A percentile compares a stretch with the other conserved stretches of the same genome.
These are phyloP conservation scores for Takashimella tepidaria DNA, from an alignment of 1,284 basidiomycete species.

Conservation along the genomic window DNA sequence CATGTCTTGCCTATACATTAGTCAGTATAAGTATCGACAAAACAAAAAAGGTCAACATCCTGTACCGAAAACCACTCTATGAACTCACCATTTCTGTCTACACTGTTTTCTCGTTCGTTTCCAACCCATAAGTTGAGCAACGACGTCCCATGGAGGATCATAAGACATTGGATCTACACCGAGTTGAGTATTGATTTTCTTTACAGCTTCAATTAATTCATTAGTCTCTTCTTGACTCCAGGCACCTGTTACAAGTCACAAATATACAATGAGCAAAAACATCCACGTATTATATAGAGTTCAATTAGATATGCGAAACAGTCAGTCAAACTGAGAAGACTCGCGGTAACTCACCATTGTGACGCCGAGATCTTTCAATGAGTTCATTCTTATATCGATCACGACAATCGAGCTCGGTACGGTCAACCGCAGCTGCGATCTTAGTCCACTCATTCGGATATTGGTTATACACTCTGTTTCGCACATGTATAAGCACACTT, in stretches of 20 bases:
- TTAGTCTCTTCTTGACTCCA: conserved; percentile 25
- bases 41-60: no score
- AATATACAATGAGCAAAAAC: no score
- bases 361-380: conserved; percentile 9
- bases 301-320: no score
- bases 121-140: conserved; percentile 22
- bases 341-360: conserved; percentile 9
- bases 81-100: conserved; percentile 30
- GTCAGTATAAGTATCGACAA: no score
- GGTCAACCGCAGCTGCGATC: conserved; percentile 31
- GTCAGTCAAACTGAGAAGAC: no score
- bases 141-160: conserved; percentile 32
- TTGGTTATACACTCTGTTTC: conserved; percentile 24
- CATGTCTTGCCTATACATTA: background rate
- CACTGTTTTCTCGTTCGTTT: conserved; percentile 22
- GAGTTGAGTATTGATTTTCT: conserved; percentile 17
- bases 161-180: conserved; percentile 13
- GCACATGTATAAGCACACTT: background rate
- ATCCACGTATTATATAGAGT: no score
- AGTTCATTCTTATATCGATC: conserved; percentile 35
- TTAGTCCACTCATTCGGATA: conserved; percentile 34
- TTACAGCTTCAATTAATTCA: conserved; percentile 16
- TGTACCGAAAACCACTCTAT: no score
- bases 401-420: conserved; percentile 35
- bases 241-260: conserved; percentile 13